These are phyloP conservation scores for Phytophthora fragariaefolia DNA, from an alignment of 352 stramenopile genomes.

Conservation along the genomic window DNA sequence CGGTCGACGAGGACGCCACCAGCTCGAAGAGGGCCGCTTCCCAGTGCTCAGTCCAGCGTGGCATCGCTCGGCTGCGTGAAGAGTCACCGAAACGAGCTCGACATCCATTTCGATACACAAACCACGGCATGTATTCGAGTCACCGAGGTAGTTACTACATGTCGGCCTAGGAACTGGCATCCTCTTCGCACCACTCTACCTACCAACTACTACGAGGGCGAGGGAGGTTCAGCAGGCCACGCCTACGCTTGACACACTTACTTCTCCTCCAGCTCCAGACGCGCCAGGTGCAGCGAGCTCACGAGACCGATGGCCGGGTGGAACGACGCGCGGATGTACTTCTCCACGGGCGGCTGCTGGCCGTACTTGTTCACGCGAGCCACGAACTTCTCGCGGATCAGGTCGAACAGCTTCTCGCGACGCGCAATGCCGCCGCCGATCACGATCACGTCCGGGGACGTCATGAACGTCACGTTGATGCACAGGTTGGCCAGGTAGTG, in stretches of 20 bases:
- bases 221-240: constrained; percentile 4
- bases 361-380: constrained; percentile 83
- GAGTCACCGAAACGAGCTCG: constrained; percentile 15
- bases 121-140: constrained; percentile 30
- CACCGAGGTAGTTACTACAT: constrained; percentile 24
- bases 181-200: constrained; percentile 23
- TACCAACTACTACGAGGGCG: constrained; percentile 41
- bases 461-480: constrained; percentile 93
- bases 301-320: constrained; percentile 84
- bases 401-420: constrained; percentile 84
- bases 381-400: constrained; percentile 85
- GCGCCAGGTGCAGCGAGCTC: constrained; percentile 82
- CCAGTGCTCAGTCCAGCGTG: constrained; percentile 38
- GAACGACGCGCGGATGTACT: constrained; percentile 88
- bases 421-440: constrained; percentile 96
- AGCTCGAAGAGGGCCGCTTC: constrained; percentile 37
- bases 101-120: constrained; percentile 25
- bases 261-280: constrained; percentile 61
- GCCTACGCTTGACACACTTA: constrained; percentile 26
- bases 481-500: constrained; percentile 97
- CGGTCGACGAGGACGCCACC: not conserved
- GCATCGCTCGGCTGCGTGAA: constrained; percentile 17
- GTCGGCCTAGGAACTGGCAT: constrained; percentile 4
- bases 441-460: constrained; percentile 95
- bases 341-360: constrained; percentile 66